Conservation (phyloP, 176 grass and related monocot species). For the Oryza australiensis region DNA sequence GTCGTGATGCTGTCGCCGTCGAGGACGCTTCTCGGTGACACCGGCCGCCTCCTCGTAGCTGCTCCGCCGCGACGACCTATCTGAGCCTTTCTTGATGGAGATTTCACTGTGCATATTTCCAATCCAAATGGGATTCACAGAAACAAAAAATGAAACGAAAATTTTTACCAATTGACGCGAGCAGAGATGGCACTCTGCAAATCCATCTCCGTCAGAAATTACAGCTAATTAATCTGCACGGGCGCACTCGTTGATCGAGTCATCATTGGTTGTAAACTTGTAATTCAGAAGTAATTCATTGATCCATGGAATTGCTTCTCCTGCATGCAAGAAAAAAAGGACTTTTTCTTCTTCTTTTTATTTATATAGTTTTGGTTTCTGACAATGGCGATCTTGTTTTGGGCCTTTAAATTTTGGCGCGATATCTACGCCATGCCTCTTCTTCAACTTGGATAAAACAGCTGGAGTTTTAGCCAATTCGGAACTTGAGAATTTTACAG, state of each 20-base stretch:
- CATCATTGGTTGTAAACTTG: too few species aligned
- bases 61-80: neutral
- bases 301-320: neutral
- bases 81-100: neutral
- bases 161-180: neutral
- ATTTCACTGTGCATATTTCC: neutral
- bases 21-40: too few species aligned
- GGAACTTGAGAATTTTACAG: neutral
- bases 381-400: neutral
- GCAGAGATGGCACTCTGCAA: neutral
- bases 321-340: neutral
- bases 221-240: neutral
- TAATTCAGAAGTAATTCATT: neutral
- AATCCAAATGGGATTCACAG: neutral
- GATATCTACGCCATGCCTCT: constrained; percentile 22
- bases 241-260: too few species aligned
- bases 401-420: neutral
- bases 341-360: neutral
- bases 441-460: neutral
- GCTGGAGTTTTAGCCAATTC: neutral
- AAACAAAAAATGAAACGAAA: neutral
- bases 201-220: neutral
- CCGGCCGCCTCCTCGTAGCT: constrained; percentile 38
- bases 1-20: neutral
- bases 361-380: neutral